Evolutionary conservation across 2,329 filamentous ascomycete genomes (phyloP).

Genomic region (Epichloe typhina): DNA sequence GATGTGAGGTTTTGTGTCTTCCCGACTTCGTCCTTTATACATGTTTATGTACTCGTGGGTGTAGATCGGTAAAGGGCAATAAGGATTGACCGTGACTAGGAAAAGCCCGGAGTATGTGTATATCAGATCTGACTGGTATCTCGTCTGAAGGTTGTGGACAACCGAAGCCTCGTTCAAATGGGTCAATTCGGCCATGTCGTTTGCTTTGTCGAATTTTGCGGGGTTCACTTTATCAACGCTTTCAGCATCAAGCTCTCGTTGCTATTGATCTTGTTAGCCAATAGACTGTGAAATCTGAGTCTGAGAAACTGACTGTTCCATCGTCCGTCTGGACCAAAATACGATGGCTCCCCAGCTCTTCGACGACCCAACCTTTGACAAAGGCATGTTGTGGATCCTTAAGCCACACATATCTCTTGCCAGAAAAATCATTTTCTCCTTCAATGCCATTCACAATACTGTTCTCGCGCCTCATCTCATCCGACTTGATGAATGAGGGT

Average conservation of each 20-base stretch:
- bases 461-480: slow-evolving; percentile 50
- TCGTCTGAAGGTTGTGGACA: slow-evolving; percentile 88
- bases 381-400: slow-evolving; percentile 79
- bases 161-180: slow-evolving; percentile 97
- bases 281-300: not conserved
- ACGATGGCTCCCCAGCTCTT: slow-evolving; percentile 56
- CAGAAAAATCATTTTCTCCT: slow-evolving; percentile 97
- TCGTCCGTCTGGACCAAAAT: slow-evolving; percentile 88
- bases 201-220: slow-evolving; percentile 97
- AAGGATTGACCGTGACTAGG: slow-evolving; percentile 92
- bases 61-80: slow-evolving; percentile 89
- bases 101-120: slow-evolving; percentile 98
- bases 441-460: slow-evolving; percentile 63
- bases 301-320: slow-evolving; percentile 52
- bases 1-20: slow-evolving; percentile 94
- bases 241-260: slow-evolving; percentile 76
- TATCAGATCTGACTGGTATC: slow-evolving; percentile 92
- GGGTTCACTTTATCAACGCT: slow-evolving; percentile 98
- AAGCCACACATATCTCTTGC: slow-evolving; percentile 96
- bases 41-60: slow-evolving; percentile 94
- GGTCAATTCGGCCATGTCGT: slow-evolving; percentile 97
- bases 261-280: slow-evolving; percentile 33
- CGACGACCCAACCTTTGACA: slow-evolving; percentile 80
- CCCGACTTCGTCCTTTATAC: slow-evolving; percentile 83
- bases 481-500: slow-evolving; percentile 86